phyloP scores from a whole-genome alignment of 768 basidiomycete genomes.

The Tulasnella sp. region DNA sequence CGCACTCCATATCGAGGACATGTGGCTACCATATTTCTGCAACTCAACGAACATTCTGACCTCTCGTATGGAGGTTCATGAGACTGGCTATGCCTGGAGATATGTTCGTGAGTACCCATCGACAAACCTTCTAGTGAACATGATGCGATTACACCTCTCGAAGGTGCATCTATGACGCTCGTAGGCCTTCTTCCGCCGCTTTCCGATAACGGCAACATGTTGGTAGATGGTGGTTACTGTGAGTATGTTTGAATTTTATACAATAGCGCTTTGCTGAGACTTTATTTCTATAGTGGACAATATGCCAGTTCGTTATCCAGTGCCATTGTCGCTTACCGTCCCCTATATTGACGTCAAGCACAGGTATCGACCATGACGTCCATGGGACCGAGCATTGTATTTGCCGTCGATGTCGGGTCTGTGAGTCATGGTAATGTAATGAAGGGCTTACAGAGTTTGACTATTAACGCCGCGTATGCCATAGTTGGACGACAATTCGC shows the following conservation, averaged over 20 bases:
- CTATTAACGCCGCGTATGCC: not conserved
- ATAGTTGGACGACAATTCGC: slow-evolving; percentile 88
- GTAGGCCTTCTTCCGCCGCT: slow-evolving; percentile 91
- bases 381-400: slow-evolving; percentile 80
- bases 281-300: slow-evolving; percentile 56
- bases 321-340: not conserved
- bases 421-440: slow-evolving; percentile 33
- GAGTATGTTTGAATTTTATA: slow-evolving; percentile 26
- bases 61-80: slow-evolving; percentile 93
- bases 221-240: slow-evolving; percentile 87
- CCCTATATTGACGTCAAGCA: slow-evolving; percentile 4
- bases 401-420: slow-evolving; percentile 88
- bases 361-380: slow-evolving; percentile 86
- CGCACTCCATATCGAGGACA: slow-evolving; percentile 59
- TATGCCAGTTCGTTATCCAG: slow-evolving; percentile 47
- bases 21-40: slow-evolving; percentile 98
- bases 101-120: slow-evolving; percentile 52
- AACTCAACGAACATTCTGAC: slow-evolving; percentile 96
- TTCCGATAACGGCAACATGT: slow-evolving; percentile 85
- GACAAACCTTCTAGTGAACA: not conserved
- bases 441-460: not conserved
- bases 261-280: slow-evolving; percentile 8
- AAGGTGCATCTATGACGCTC: slow-evolving; percentile 93
- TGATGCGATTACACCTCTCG: not conserved
- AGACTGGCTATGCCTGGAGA: slow-evolving; percentile 98